Conservation (phyloP, 1,284 basidiomycete species). For the Pseudozyma hubeiensis region DNA sequence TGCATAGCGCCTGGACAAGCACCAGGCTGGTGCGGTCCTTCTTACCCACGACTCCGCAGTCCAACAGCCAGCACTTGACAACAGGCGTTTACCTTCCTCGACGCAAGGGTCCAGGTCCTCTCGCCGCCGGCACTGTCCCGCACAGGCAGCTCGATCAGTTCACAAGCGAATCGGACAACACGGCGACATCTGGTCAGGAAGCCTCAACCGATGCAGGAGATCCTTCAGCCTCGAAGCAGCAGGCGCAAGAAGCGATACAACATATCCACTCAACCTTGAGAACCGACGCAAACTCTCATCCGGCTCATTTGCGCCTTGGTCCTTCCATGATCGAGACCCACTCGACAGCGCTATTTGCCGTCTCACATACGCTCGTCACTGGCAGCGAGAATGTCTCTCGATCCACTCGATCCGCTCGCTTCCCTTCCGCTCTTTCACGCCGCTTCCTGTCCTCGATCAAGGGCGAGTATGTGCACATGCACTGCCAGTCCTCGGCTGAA, state of each 20-base stretch:
- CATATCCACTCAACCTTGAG: constrained; percentile 4
- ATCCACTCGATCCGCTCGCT: constrained; percentile 37
- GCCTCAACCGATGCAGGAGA: background rate
- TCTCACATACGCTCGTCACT: constrained; percentile 41
- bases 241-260: constrained; percentile 15
- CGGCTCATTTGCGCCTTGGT: constrained; percentile 29
- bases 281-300: constrained; percentile 15
- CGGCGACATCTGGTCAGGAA: background rate
- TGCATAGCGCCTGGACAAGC: constrained; percentile 24
- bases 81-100: constrained; percentile 16
- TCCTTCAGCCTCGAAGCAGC: background rate
- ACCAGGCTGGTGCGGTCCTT: constrained; percentile 11
- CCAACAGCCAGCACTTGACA: constrained; percentile 5
- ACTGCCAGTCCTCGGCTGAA: constrained; percentile 5
- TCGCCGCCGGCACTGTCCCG: constrained; percentile 23
- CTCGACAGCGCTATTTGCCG: constrained; percentile 31
- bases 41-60: background rate
- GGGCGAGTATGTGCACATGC: constrained; percentile 52
- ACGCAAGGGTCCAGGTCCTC: constrained; percentile 21
- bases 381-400: constrained; percentile 23
- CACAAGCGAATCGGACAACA: background rate
- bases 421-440: constrained; percentile 26
- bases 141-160: constrained; percentile 49
- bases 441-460: constrained; percentile 30
- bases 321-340: constrained; percentile 25